Evolutionary conservation across 1,139 yeast species (phyloP).

Genomic region (Magnusiomyces clavatus): DNA sequence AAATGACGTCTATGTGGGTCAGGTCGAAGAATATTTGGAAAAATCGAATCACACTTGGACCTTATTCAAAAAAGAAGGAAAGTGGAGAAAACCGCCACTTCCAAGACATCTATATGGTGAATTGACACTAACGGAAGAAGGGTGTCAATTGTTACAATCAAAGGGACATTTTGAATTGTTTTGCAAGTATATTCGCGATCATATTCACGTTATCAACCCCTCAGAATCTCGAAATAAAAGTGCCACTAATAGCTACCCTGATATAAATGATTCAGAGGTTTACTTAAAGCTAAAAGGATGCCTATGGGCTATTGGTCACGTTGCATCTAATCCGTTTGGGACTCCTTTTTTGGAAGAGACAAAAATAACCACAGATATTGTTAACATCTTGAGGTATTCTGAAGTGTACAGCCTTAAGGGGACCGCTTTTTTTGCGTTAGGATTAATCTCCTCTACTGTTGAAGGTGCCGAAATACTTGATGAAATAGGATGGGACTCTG

Average conservation of each 20-base stretch:
- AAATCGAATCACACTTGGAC: conserved; percentile 17
- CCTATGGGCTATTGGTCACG: conserved; percentile 82
- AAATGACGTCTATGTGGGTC: conserved; percentile 45
- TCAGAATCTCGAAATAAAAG: neutral
- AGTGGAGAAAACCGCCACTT: conserved; percentile 6
- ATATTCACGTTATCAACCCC: conserved; percentile 17
- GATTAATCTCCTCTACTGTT: conserved; percentile 60
- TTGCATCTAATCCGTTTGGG: conserved; percentile 59
- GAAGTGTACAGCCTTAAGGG: conserved; percentile 61
- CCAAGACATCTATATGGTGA: conserved; percentile 77
- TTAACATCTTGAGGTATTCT: conserved; percentile 45
- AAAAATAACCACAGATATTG: conserved; percentile 48
- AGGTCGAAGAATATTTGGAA: conserved; percentile 42
- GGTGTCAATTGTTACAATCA: conserved; percentile 45
- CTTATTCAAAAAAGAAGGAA: neutral
- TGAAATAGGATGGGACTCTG: conserved; percentile 69
- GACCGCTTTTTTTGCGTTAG: conserved; percentile 70
- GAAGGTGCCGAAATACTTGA: conserved; percentile 86
- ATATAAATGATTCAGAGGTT: neutral
- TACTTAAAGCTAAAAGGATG: conserved; percentile 57
- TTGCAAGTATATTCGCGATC: conserved; percentile 35
- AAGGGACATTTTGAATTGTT: conserved; percentile 43
- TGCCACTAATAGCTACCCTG: neutral
- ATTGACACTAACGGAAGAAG: conserved; percentile 74
- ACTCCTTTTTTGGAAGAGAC: conserved; percentile 58